A percentile compares a stretch with the other conserved stretches of the same genome.
These are phyloP conservation scores for Scalesia atractyloides DNA, from an alignment of 129 eudicot species.

Conservation along the genomic window DNA sequence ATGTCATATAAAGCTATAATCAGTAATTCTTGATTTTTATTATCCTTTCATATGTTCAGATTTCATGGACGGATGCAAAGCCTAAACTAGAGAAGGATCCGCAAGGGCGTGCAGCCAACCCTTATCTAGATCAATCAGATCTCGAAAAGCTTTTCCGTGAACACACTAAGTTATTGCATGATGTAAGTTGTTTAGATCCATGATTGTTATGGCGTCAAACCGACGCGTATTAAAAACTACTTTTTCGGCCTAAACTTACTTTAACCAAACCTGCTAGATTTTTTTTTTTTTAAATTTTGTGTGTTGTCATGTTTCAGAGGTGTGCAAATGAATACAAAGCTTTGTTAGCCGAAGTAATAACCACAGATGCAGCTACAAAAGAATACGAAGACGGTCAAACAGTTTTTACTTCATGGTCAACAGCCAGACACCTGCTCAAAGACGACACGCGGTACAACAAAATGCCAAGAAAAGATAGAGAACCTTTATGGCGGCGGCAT, in stretches of 20 bases:
- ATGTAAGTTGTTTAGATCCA: conserved; percentile 47
- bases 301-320: conserved; percentile 46
- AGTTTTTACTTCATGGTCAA: conserved; percentile 82
- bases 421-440: conserved; percentile 74
- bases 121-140: conserved; percentile 83
- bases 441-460: conserved; percentile 68
- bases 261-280: background rate
- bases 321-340: conserved; percentile 64
- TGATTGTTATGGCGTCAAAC: background rate
- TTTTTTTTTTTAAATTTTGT: background rate
- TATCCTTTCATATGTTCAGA: conserved; percentile 40
- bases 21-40: background rate
- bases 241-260: background rate
- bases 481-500: conserved; percentile 82
- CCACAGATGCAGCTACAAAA: conserved; percentile 60
- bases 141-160: conserved; percentile 95
- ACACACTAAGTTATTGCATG: conserved; percentile 76
- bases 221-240: background rate
- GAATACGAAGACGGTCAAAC: conserved; percentile 85
- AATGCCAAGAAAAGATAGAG: conserved; percentile 92
- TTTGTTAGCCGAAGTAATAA: conserved; percentile 64
- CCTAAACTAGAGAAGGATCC: conserved; percentile 94
- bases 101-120: conserved; percentile 87
- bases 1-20: background rate
- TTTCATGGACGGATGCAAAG: conserved; percentile 93